A percentile compares a stretch with the other conserved stretches of the same genome.
Conservation (phyloP, 257 asterid genomes). For the Solanum dulcamara region DNA sequence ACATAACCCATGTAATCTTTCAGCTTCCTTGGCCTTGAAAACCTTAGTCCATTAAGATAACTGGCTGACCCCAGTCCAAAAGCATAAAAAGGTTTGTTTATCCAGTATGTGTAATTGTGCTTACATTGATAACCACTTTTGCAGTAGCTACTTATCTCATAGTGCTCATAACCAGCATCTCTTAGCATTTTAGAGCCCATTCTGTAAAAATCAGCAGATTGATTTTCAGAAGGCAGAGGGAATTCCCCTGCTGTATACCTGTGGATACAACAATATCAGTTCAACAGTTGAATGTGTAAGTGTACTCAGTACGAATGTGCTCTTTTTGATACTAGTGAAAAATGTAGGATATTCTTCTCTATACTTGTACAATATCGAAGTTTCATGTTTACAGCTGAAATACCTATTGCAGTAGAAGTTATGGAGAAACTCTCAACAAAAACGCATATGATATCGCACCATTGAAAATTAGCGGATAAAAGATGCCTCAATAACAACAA, state of each 20-base stretch:
- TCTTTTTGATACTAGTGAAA: not conserved
- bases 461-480: not conserved
- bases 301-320: not conserved
- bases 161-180: constrained; percentile 70
- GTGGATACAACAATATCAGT: constrained; percentile 10
- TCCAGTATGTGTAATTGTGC: constrained; percentile 88
- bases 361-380: not conserved
- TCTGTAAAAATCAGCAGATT: constrained; percentile 72
- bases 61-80: constrained; percentile 94
- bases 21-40: constrained; percentile 82
- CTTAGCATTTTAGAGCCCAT: constrained; percentile 67
- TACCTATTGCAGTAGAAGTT: not conserved
- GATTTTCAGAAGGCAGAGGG: constrained; percentile 82
- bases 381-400: not conserved
- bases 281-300: not conserved
- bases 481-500: not conserved
- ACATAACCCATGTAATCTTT: constrained; percentile 57
- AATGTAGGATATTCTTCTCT: not conserved
- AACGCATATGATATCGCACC: not conserved
- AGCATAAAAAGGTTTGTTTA: constrained; percentile 60
- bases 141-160: constrained; percentile 90
- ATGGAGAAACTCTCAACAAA: not conserved
- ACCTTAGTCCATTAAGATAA: constrained; percentile 47
- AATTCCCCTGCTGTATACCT: constrained; percentile 84
- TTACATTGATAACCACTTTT: constrained; percentile 66